Conservation (phyloP, 2,329 filamentous ascomycete genomes). For the Diaporthe caulivora region DNA sequence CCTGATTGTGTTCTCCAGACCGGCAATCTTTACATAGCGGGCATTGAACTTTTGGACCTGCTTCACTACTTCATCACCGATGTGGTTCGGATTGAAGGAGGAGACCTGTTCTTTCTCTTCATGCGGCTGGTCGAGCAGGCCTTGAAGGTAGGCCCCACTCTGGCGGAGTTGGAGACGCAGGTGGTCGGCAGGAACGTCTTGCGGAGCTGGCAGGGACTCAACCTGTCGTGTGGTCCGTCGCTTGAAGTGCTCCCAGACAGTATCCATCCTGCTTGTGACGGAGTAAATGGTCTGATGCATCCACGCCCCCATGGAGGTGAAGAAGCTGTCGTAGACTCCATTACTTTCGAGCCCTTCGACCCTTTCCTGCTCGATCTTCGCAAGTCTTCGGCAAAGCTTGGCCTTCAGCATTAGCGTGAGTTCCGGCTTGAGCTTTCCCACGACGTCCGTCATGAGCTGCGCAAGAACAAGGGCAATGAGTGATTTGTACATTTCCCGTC, state of each 20-base stretch:
- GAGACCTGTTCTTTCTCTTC: not conserved
- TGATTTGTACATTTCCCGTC: slow-evolving; percentile 67
- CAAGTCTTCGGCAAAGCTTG: slow-evolving; percentile 68
- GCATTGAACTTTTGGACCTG: slow-evolving; percentile 31
- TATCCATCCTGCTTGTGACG: slow-evolving; percentile 47
- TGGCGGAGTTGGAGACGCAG: slow-evolving; percentile 54
- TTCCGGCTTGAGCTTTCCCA: slow-evolving; percentile 51
- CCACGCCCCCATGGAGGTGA: slow-evolving; percentile 43
- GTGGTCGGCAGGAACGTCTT: slow-evolving; percentile 48
- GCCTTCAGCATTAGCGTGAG: slow-evolving; percentile 54
- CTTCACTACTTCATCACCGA: slow-evolving; percentile 29
- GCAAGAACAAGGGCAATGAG: slow-evolving; percentile 63
- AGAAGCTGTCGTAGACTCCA: slow-evolving; percentile 46
- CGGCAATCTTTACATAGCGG: slow-evolving; percentile 7
- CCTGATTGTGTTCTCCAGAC: not conserved
- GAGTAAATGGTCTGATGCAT: slow-evolving; percentile 48
- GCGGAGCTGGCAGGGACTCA: slow-evolving; percentile 50
- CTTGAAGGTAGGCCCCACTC: slow-evolving; percentile 51
- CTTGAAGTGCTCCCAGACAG: slow-evolving; percentile 57
- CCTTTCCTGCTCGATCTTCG: slow-evolving; percentile 65
- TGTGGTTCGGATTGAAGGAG: not conserved
- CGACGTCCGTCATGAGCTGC: slow-evolving; percentile 56
- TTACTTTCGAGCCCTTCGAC: slow-evolving; percentile 29
- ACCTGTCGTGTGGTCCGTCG: slow-evolving; percentile 51
- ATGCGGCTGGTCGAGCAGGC: slow-evolving; percentile 35